Evolutionary conservation across 2,329 filamentous ascomycete species (phyloP), one percentile per base, ranked within the genome.

Genomic region (Diplodia mutila): DNA sequence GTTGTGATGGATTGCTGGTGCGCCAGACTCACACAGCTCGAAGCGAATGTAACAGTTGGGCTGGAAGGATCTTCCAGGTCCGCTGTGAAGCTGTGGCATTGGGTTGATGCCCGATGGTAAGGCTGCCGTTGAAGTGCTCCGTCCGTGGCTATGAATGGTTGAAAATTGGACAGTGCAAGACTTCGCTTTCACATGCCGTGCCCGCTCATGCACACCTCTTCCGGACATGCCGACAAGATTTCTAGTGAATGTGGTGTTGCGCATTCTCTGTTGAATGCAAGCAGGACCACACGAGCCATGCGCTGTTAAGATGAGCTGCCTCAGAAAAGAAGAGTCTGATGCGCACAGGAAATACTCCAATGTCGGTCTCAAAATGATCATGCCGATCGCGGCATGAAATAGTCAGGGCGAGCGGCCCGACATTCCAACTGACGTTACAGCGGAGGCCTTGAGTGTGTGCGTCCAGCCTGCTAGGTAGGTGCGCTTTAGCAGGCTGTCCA

Each of bases 41-140:
- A 54, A 54, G 52, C 52, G 52, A 54, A 54, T n/a, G 52, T 12
- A 54, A 29, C 52, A 8, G 27, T 34, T 54, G 29, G 29, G 52
- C 16, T 29, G 52, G 52, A n/a, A 54, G 18, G 16, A 54, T 54
- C 52, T 34, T n/a, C 27, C 9, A 32, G 27, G 29, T 5, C 52
- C 16, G 16, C 6, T n/a, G 16, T 29, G 42, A 25, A 37, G n/a
- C 42, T 18, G 16, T 51, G n/a, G 11, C 18, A 37, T 37, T 37
- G 59, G 27, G 6, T 39, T 18, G 59, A 18, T 51, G 25, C 42
- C 27, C 42, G 2, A 51, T 11, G 16, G 42, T 12, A 51, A 42
- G 49, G 59, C 46, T 48, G 34, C 46, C 27, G n/a, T 27, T 37
- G 46, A 63, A 21, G 29, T 46, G 46, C n/a, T 63, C 59, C 12